Conservation (phyloP, 768 basidiomycete species). For the Podaxis sp. region DNA sequence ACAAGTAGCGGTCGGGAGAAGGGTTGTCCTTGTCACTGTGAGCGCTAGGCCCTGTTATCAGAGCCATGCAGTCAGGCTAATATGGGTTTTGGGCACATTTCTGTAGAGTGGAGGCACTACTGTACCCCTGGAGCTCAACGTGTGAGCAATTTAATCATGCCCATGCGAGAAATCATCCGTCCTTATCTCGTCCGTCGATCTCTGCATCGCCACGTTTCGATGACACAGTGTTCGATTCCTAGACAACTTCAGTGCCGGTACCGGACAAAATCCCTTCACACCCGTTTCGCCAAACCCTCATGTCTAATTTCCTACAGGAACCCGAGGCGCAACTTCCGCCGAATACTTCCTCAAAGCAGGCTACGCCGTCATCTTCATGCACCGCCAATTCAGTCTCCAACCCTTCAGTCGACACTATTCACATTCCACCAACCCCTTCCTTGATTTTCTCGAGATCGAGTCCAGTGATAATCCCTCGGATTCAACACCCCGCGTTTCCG, state of each 20-base stretch:
- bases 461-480: conserved; percentile 17
- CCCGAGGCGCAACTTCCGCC: conserved; percentile 94
- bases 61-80: not conserved
- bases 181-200: not conserved
- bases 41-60: conserved; percentile 23
- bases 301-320: conserved; percentile 49
- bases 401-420: conserved; percentile 98
- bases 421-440: conserved; percentile 96
- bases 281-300: not conserved
- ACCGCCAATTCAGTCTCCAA: conserved; percentile 94
- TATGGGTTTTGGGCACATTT: not conserved
- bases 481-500: conserved; percentile 49
- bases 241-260: conserved; percentile 97
- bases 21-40: conserved; percentile 93
- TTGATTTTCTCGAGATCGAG: conserved; percentile 86
- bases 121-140: conserved; percentile 96
- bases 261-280: conserved; percentile 19
- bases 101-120: conserved; percentile 94
- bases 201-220: not conserved
- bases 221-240: conserved; percentile 86
- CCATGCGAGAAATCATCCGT: conserved; percentile 14
- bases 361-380: conserved; percentile 99
- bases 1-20: conserved; percentile 60
- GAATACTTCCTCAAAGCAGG: conserved; percentile 94
- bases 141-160: conserved; percentile 60